Evolutionary conservation across 306 rosid species (phyloP), one percentile per base, ranked within the genome.

Genomic region (Vicia villosa): DNA sequence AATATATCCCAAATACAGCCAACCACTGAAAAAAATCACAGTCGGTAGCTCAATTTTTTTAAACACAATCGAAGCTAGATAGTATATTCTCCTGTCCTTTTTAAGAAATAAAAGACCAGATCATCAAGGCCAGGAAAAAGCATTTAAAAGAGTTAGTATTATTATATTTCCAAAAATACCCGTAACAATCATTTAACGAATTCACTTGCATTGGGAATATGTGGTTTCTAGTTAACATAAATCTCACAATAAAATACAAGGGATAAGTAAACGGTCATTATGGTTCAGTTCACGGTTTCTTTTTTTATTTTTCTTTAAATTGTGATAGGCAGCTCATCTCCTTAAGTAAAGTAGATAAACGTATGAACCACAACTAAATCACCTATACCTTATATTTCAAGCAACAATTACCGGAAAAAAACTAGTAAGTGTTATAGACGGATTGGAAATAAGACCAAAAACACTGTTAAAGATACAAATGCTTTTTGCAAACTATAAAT

Each of bases 41-140:
- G 56, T 55, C 21, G 17, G 49, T 22, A 74, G 67, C 56, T 40
- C 36, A 75, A 26, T 13, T 47, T 67, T 51, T 37, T 37, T 47
- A 14, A 66, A 50, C 50, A 60, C 37, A 57, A 37, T 43, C 42
- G 70, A 64, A 20, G 46, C 26, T 54, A 70, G 54, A 62, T 52
- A 52, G 59, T 11, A 21, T 5, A 52, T 14, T 21, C 30, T 52
- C 13, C 5, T 1, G n/a, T 51, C 58, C 58, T 20, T 51, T 50
- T 51, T 51, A 51, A 20, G 32, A 51, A 51, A 51, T 51, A 51
- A 19, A 17, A 51, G 19, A 51, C 58, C 32, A 51, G 11, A 51
- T 51, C 30, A 51, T 21, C 58, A 10, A 51, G 58, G 11, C n/a
- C 58, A 51, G 20, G 30, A 30, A 10, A 51, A 51, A 51, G n/a